phyloP scores from a whole-genome alignment of 225 moss, liverwort and hornwort genomes.

The Pleurozium schreberi region DNA sequence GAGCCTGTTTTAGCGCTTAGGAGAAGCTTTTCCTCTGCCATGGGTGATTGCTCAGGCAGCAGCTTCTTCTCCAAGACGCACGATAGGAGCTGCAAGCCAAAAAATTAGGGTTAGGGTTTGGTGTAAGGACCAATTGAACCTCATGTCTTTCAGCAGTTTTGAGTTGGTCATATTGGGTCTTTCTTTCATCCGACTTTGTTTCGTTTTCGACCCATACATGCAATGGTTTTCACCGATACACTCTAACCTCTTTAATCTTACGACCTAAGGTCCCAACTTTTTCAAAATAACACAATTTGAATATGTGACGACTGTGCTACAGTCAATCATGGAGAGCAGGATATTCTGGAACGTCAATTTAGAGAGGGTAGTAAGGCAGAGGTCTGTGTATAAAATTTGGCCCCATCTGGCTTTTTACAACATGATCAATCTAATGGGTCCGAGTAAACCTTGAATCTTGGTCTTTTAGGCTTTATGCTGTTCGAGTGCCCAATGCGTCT shows the following conservation, averaged over 20 bases:
- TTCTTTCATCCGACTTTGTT: neutral
- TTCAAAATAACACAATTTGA: neutral
- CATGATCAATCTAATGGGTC: neutral
- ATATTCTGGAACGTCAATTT: neutral
- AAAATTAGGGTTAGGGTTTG: neutral
- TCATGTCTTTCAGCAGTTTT: neutral
- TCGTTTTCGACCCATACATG: neutral
- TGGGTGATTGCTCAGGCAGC: conserved; percentile 22
- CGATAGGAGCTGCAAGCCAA: conserved; percentile 23
- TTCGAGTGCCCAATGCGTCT: neutral
- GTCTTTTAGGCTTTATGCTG: neutral
- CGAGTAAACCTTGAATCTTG: neutral
- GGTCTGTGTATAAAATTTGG: neutral
- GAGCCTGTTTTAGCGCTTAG: conserved; percentile 11
- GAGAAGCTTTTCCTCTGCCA: neutral
- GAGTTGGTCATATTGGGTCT: neutral
- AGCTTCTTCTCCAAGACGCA: conserved; percentile 45
- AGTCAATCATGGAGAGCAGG: neutral
- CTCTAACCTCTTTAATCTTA: neutral
- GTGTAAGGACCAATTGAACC: neutral
- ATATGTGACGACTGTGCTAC: neutral
- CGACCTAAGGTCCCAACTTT: neutral
- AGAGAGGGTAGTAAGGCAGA: neutral
- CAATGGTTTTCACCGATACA: neutral
- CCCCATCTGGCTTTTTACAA: too few relatives aligned